Evolutionary conservation across 2,329 filamentous ascomycete genomes (phyloP).

Genomic region (Epichloe gansuensis): DNA sequence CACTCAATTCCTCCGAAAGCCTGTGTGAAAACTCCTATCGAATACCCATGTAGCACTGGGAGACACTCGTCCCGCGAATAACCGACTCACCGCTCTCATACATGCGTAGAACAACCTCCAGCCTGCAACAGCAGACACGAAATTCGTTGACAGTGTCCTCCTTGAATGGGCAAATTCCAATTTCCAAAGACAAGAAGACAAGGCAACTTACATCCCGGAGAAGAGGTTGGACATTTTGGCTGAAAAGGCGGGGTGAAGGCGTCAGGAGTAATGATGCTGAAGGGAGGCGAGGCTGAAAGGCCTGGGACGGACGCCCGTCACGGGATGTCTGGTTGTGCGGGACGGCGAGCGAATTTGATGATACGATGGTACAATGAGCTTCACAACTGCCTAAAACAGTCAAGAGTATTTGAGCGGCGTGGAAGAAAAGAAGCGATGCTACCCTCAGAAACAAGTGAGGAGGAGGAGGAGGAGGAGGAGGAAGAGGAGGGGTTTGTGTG

Average conservation of each 20-base stretch:
- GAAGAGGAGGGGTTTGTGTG: not conserved
- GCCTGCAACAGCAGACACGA: not conserved
- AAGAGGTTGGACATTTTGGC: slow-evolving; percentile 46
- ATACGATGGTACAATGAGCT: not conserved
- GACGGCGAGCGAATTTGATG: not conserved
- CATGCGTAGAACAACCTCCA: not conserved
- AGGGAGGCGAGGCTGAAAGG: not conserved
- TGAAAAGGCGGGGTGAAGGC: slow-evolving; percentile 6
- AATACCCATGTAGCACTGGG: not conserved
- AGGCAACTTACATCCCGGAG: slow-evolving; percentile 45
- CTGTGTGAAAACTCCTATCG: not conserved
- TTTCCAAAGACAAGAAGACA: not conserved
- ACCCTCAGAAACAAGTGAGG: not conserved
- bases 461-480: not conserved
- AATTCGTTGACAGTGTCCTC: not conserved
- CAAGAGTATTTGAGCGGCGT: not conserved
- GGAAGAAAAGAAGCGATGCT: not conserved
- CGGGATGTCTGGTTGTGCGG: slow-evolving; percentile 2
- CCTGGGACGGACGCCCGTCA: slow-evolving; percentile 4
- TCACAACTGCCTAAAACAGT: not conserved
- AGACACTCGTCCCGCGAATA: not conserved
- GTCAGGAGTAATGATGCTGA: slow-evolving; percentile 4
- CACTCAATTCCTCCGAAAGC: not conserved
- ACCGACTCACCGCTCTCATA: not conserved
- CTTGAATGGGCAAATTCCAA: not conserved